phyloP scores from a whole-genome alignment of 1,139 yeast species.

The Kluyveromyces sp. region DNA sequence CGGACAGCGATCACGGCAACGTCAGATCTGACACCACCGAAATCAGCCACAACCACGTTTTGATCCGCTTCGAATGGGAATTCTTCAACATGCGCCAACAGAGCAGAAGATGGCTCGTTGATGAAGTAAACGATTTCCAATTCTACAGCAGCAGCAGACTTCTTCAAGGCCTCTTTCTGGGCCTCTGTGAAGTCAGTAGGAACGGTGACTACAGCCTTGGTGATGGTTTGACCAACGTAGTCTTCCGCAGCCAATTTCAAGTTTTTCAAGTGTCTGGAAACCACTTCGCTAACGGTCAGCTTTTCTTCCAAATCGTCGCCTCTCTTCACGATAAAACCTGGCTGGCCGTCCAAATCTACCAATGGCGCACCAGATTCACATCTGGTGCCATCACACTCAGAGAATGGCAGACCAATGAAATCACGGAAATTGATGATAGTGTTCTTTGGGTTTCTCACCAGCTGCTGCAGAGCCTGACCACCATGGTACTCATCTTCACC shows the following conservation, averaged over 20 bases:
- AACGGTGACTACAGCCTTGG: slow-evolving; percentile 81
- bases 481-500: slow-evolving; percentile 97
- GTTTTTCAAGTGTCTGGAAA: slow-evolving; percentile 76
- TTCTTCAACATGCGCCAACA: slow-evolving; percentile 58
- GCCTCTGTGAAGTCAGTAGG: slow-evolving; percentile 80
- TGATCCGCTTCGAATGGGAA: slow-evolving; percentile 60
- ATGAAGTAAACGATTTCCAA: slow-evolving; percentile 78
- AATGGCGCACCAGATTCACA: slow-evolving; percentile 49
- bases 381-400: slow-evolving; percentile 47
- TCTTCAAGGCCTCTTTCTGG: slow-evolving; percentile 60
- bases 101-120: slow-evolving; percentile 90
- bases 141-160: slow-evolving; percentile 64
- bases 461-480: slow-evolving; percentile 87
- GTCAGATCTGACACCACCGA: slow-evolving; percentile 95
- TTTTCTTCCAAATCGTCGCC: slow-evolving; percentile 40
- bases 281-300: slow-evolving; percentile 67
- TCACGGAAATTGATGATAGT: slow-evolving; percentile 93
- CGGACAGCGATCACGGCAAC: slow-evolving; percentile 91
- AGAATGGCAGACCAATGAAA: slow-evolving; percentile 70
- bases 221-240: slow-evolving; percentile 74
- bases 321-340: slow-evolving; percentile 55
- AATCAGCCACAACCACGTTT: slow-evolving; percentile 87
- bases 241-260: slow-evolving; percentile 87
- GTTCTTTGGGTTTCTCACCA: slow-evolving; percentile 81
- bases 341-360: slow-evolving; percentile 58